Conservation (phyloP, 768 basidiomycete species). For the Psilocybe subaeruginosa region DNA sequence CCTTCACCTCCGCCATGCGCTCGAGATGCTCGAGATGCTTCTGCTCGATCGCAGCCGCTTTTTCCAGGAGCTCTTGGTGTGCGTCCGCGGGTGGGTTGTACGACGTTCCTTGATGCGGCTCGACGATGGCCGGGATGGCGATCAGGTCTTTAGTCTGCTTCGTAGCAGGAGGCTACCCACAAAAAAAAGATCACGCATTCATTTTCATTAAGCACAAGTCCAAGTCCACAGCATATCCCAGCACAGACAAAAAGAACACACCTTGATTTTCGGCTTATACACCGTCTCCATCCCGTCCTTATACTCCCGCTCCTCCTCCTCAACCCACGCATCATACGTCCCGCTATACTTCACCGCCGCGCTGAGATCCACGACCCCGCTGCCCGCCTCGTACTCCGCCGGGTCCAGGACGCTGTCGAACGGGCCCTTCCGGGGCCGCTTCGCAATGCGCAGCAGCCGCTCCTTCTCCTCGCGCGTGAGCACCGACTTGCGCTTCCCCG, state of each 20-base stretch:
- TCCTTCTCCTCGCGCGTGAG: constrained; percentile 75
- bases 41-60: constrained; percentile 71
- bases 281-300: constrained; percentile 47
- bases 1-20: constrained; percentile 54
- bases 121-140: constrained; percentile 61
- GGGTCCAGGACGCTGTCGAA: constrained; percentile 75
- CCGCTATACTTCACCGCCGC: constrained; percentile 73
- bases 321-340: constrained; percentile 67
- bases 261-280: constrained; percentile 55
- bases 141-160: constrained; percentile 55
- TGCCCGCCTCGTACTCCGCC: constrained; percentile 67
- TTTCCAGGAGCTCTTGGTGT: constrained; percentile 69
- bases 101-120: constrained; percentile 83
- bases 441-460: constrained; percentile 74
- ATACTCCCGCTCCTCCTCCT: constrained; percentile 36
- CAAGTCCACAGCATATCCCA: too few species aligned
- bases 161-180: constrained; percentile 48
- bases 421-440: constrained; percentile 70
- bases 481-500: constrained; percentile 44
- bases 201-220: constrained; percentile 25
- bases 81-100: constrained; percentile 85
- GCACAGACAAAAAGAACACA: constrained; percentile 25
- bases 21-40: constrained; percentile 55
- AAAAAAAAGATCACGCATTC: constrained; percentile 47
- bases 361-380: constrained; percentile 62